Evolutionary conservation across 2,329 filamentous ascomycete species (phyloP), one percentile per base, ranked within the genome.

Genomic region (Zalaria sp.): DNA sequence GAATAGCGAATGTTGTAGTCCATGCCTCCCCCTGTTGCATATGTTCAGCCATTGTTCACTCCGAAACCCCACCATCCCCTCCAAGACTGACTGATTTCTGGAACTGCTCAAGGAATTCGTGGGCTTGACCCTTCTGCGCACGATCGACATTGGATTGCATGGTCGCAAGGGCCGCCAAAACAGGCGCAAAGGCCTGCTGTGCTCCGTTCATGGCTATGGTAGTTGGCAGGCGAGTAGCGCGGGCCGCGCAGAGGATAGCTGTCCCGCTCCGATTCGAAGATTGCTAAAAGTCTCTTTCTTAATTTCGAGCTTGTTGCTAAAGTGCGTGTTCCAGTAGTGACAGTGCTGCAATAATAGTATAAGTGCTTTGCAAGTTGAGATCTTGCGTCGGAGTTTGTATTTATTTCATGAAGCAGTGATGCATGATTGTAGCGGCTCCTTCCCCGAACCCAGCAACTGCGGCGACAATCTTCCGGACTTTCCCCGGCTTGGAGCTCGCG

Each of bases 61-160:
- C 7, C 3, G 29, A 3, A n/a, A 7, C 29, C 29, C 29, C 29
- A n/a, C 29, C 29, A 32, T 2, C 29, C 29, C 29, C 29, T 18
- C 9, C 11, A n/a, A 39, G 45, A 75, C 81, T 52, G 64, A 94
- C 89, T 62, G 91, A 96, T 77, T 98, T 98, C 74, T 98, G 91
- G 65, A 96, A 98, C 53, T 78, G 80, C 65, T 93, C 84, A 46
- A 98, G 72, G 60, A 81, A 98, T 59, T 89, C 79, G 59, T 95
- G 88, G 46, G 86, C 88, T 62, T 87, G 82, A 60, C 82, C 81
- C 70, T 96, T 96, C 58, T 83, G 77, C 50, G 81, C 74, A 56
- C 82, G 76, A 57, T 89, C 79, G 51, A 79, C 82, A 64, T 81
- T 83, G 59, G 87, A 73, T 57, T 77, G 81, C 88, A 98, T 94